phyloP scores from a whole-genome alignment of 2,329 filamentous ascomycete species.

The Stagonosporopsis vannaccii region DNA sequence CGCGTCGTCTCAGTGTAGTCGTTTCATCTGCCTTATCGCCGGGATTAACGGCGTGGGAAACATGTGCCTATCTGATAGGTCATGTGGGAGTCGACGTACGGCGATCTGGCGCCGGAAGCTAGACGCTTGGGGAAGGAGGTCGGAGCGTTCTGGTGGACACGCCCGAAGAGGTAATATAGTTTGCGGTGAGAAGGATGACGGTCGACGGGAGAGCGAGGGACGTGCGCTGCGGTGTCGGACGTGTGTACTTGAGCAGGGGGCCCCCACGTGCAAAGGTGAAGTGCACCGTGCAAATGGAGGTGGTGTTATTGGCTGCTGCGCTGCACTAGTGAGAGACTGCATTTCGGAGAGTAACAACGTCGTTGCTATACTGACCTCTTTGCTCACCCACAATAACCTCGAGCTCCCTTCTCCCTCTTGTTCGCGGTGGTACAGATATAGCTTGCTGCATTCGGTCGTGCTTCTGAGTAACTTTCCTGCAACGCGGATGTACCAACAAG shows the following conservation, averaged over 20 bases:
- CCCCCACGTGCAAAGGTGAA: too few relatives aligned
- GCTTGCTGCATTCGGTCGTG: too few relatives aligned
- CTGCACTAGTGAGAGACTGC: too few relatives aligned
- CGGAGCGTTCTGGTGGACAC: not conserved
- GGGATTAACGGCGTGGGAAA: conserved; percentile 17
- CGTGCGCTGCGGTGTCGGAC: not conserved
- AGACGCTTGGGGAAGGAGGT: conserved; percentile 13
- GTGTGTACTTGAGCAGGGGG: not conserved
- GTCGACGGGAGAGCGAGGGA: not conserved
- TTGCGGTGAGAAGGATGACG: too few relatives aligned
- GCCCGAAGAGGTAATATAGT: not conserved
- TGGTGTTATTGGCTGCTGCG: not conserved
- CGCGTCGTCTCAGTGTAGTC: conserved; percentile 5
- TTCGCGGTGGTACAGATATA: too few relatives aligned
- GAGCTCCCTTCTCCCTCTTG: too few relatives aligned
- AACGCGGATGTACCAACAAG: too few relatives aligned
- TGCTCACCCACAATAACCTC: too few relatives aligned
- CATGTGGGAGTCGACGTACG: conserved; percentile 16
- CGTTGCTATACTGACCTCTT: too few relatives aligned
- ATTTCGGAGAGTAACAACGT: too few relatives aligned
- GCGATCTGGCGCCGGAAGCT: conserved; percentile 25
- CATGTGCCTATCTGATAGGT: conserved; percentile 37
- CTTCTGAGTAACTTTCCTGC: too few relatives aligned
- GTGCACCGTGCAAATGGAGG: not conserved
- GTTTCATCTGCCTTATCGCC: conserved; percentile 32